Percentiles rank a stretch among this genome's conserved stretches.
phyloP scores from a whole-genome alignment of 139 green algal species.

The Picochlorum costavermella region DNA sequence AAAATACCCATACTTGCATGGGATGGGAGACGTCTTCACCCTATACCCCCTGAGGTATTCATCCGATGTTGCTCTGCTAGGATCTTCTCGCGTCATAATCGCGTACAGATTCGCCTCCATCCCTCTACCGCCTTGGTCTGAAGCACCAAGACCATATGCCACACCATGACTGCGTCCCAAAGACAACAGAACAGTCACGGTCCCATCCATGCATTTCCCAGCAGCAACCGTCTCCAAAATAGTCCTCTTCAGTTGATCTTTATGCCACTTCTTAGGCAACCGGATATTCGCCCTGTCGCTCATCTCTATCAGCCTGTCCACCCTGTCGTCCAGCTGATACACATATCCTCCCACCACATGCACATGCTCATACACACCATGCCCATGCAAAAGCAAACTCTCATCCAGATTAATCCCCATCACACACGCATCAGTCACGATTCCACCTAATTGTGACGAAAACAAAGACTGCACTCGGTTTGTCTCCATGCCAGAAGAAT shows the following conservation, averaged over 20 bases:
- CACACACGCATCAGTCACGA: constrained; percentile 63
- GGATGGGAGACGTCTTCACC: constrained; percentile 44
- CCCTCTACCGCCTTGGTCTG: constrained; percentile 4
- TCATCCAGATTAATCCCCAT: constrained; percentile 81
- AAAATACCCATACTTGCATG: constrained; percentile 36
- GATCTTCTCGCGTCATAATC: constrained; percentile 37
- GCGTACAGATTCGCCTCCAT: constrained; percentile 50
- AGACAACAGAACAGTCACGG: constrained; percentile 58
- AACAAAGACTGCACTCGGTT: constrained; percentile 53
- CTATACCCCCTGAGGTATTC: constrained; percentile 31
- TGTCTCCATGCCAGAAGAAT: constrained; percentile 17
- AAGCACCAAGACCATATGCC: too few species aligned
- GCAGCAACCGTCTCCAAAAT: constrained; percentile 74
- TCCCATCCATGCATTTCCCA: constrained; percentile 47
- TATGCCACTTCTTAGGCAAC: constrained; percentile 23
- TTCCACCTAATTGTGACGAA: constrained; percentile 66
- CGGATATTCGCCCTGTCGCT: constrained; percentile 44
- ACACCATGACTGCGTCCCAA: constrained; percentile 32
- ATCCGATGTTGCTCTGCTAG: constrained; percentile 10
- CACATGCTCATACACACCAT: constrained; percentile 75
- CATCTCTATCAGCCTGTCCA: constrained; percentile 42
- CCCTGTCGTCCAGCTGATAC: constrained; percentile 65
- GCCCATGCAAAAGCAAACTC: constrained; percentile 77
- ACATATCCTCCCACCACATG: constrained; percentile 57
- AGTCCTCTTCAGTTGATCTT: constrained; percentile 44